Evolutionary conservation across 208 protist species (phyloP).

Genomic region (Crithidia thermophila): DNA sequence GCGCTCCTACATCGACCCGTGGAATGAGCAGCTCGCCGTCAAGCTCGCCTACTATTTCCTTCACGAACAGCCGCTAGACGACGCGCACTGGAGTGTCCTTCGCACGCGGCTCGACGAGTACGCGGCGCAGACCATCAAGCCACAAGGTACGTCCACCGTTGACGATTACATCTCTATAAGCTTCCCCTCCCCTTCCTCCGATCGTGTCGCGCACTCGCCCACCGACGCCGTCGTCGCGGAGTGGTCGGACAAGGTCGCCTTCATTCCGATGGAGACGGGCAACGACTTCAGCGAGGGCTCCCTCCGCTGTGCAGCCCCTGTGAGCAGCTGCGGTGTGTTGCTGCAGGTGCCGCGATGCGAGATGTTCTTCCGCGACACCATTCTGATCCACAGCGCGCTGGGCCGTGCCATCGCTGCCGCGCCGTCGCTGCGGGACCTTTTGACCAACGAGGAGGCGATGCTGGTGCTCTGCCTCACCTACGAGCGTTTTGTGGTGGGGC

Average conservation of each 20-base stretch:
- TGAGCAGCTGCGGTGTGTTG: slow-evolving; percentile 57
- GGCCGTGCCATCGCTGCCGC: slow-evolving; percentile 47
- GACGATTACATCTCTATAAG: slow-evolving; percentile 4
- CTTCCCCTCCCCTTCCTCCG: too few relatives aligned
- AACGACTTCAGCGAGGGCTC: slow-evolving; percentile 68
- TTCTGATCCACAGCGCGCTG: slow-evolving; percentile 55
- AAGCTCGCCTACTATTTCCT: slow-evolving; percentile 66
- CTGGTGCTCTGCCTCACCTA: slow-evolving; percentile 81
- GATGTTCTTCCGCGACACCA: slow-evolving; percentile 73
- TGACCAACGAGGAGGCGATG: slow-evolving; percentile 74
- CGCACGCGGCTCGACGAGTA: slow-evolving; percentile 41
- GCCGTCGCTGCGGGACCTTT: slow-evolving; percentile 40
- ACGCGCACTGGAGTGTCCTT: background rate
- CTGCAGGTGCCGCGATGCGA: slow-evolving; percentile 69
- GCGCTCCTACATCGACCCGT: slow-evolving; percentile 41
- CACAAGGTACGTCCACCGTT: slow-evolving; percentile 14
- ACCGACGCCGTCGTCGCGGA: background rate
- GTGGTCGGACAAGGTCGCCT: slow-evolving; percentile 31
- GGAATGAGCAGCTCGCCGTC: slow-evolving; percentile 88
- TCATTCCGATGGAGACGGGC: slow-evolving; percentile 42
- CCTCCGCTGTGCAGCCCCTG: slow-evolving; percentile 53
- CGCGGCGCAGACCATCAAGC: slow-evolving; percentile 47
- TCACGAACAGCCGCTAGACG: background rate
- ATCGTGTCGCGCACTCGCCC: too few relatives aligned
- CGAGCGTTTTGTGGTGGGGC: slow-evolving; percentile 64